phyloP scores from a whole-genome alignment of 2,329 filamentous ascomycete genomes.

The Nigrograna mackinnonii region DNA sequence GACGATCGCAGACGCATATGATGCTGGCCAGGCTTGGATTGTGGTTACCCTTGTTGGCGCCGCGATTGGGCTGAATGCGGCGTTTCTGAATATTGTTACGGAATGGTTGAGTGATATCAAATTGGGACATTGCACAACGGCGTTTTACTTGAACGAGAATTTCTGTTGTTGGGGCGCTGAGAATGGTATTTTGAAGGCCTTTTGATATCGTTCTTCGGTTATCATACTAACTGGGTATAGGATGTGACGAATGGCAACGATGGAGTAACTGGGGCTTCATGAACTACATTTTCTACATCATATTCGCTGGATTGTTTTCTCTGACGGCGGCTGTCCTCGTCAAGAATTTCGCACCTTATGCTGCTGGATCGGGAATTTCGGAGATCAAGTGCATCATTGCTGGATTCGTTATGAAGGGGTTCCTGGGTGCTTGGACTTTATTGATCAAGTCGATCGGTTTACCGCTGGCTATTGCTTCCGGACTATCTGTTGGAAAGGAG shows the following conservation, averaged over 20 bases:
- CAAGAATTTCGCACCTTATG: conserved; percentile 91
- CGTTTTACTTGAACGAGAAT: conserved; percentile 94
- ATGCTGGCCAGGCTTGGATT: conserved; percentile 97
- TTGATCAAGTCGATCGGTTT: conserved; percentile 92
- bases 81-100: conserved; percentile 90
- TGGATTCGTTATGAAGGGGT: conserved; percentile 98
- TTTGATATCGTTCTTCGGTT: not conserved
- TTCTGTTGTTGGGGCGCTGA: conserved; percentile 99
- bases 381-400: conserved; percentile 99
- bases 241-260: conserved; percentile 83
- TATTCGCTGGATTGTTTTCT: conserved; percentile 83
- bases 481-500: conserved; percentile 94
- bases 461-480: conserved; percentile 90
- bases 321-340: conserved; percentile 82
- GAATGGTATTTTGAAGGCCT: conserved; percentile 61
- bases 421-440: conserved; percentile 87
- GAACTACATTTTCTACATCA: conserved; percentile 87
- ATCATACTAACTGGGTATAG: conserved; percentile 44
- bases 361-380: conserved; percentile 93
- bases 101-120: conserved; percentile 98
- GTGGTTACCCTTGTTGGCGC: conserved; percentile 91
- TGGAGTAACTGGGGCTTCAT: conserved; percentile 80
- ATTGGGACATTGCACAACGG: conserved; percentile 91
- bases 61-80: conserved; percentile 93
- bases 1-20: conserved; percentile 82